These are phyloP conservation scores for Phytophthora capsici DNA, from an alignment of 352 stramenopile genomes.

Conservation along the genomic window DNA sequence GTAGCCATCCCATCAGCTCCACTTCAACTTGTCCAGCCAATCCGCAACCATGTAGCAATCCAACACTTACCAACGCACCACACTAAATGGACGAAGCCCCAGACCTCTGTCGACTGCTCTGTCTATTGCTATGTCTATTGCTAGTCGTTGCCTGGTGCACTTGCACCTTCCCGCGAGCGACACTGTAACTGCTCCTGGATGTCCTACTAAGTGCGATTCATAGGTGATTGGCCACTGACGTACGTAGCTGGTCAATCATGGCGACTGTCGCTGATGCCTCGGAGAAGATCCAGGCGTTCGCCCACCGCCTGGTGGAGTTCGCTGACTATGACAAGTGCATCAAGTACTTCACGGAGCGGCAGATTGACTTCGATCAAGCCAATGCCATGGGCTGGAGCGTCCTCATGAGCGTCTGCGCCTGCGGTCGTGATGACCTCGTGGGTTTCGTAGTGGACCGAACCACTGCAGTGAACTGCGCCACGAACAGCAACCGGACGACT, in stretches of 20 bases:
- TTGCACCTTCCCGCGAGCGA: slow-evolving; percentile 36
- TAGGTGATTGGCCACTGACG: slow-evolving; percentile 23
- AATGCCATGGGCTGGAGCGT: slow-evolving; percentile 78
- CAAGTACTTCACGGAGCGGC: slow-evolving; percentile 67
- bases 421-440: slow-evolving; percentile 75
- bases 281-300: slow-evolving; percentile 65
- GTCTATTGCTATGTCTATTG: background rate
- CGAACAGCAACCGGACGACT: slow-evolving; percentile 71
- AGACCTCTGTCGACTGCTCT: background rate
- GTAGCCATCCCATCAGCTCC: slow-evolving; percentile 31
- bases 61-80: slow-evolving; percentile 9
- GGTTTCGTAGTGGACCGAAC: slow-evolving; percentile 63
- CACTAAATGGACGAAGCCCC: background rate
- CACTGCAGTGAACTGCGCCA: slow-evolving; percentile 59
- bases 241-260: slow-evolving; percentile 14
- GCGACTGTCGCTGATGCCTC: background rate
- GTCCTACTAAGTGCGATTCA: slow-evolving; percentile 32
- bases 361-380: slow-evolving; percentile 62
- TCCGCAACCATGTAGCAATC: slow-evolving; percentile 26
- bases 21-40: slow-evolving; percentile 42
- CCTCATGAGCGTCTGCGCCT: slow-evolving; percentile 83
- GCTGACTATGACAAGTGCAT: slow-evolving; percentile 57
- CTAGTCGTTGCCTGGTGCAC: slow-evolving; percentile 13
- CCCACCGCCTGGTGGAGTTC: slow-evolving; percentile 81
- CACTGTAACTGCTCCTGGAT: slow-evolving; percentile 21